phyloP scores from a whole-genome alignment of 176 grass and related monocot genomes.

The Pontederia paniculata region DNA sequence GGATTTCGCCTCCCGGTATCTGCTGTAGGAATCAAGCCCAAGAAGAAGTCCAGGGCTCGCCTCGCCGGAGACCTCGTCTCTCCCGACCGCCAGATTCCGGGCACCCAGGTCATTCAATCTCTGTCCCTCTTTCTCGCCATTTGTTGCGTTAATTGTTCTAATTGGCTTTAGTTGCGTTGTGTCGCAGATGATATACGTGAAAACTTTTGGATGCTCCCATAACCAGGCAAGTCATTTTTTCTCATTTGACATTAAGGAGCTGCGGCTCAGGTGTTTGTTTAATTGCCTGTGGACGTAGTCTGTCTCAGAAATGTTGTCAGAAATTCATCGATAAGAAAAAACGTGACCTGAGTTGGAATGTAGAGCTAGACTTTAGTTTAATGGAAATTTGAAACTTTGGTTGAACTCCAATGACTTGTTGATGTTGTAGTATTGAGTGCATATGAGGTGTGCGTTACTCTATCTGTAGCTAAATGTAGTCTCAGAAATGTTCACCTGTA shows the following conservation, averaged over 20 bases:
- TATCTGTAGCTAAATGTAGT: no score
- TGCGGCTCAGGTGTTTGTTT: not conserved
- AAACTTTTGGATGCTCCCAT: conserved; percentile 93
- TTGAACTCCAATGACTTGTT: no score
- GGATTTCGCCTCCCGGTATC: conserved; percentile 56
- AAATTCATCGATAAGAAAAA: not conserved
- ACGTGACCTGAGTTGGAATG: no score
- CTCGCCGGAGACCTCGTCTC: conserved; percentile 21
- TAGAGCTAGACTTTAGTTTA: no score
- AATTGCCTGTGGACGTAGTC: conserved; percentile 4
- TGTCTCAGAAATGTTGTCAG: not conserved
- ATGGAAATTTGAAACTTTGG: no score
- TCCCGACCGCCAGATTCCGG: conserved; percentile 41
- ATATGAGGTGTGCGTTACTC: no score
- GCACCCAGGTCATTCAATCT: conserved; percentile 49
- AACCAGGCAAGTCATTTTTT: conserved; percentile 58
- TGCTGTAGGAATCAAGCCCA: conserved; percentile 56
- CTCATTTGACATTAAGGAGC: not conserved
- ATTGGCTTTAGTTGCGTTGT: conserved; percentile 1
- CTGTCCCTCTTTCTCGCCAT: not conserved
- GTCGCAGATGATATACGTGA: conserved; percentile 71
- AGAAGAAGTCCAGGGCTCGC: conserved; percentile 36
- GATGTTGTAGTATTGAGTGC: no score
- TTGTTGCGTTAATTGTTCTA: not conserved
- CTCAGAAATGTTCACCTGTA: no score